phyloP scores from a whole-genome alignment of 2,329 filamentous ascomycete species.

The Berkeleyomyces rouxiae region DNA sequence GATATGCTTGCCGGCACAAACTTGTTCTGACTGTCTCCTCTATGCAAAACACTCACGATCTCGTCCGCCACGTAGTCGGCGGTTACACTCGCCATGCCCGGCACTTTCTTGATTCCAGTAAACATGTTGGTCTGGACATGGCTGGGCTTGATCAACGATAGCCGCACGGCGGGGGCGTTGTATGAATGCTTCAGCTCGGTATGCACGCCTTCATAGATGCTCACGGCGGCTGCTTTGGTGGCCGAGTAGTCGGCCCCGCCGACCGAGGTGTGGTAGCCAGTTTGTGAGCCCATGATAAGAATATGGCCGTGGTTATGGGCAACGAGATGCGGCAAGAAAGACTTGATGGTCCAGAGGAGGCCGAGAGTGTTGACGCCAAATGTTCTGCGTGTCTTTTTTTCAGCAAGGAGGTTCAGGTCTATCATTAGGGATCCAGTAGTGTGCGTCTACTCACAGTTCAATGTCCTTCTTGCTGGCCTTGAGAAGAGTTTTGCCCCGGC shows the following conservation, averaged over 20 bases:
- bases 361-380: conserved; percentile 42
- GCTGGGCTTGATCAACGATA: conserved; percentile 16
- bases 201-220: conserved; percentile 41
- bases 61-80: background rate
- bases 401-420: background rate
- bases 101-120: conserved; percentile 12
- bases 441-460: conserved; percentile 12
- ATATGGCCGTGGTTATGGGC: conserved; percentile 40
- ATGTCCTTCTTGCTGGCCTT: conserved; percentile 30
- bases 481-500: conserved; percentile 34
- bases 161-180: conserved; percentile 35
- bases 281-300: conserved; percentile 38
- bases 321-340: conserved; percentile 40
- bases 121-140: conserved; percentile 33
- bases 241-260: conserved; percentile 43
- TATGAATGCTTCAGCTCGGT: conserved; percentile 35
- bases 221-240: conserved; percentile 39
- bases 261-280: conserved; percentile 35
- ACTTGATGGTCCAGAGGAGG: conserved; percentile 38
- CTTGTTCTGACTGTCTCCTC: conserved; percentile 11
- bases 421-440: too few relatives aligned
- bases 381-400: conserved; percentile 19
- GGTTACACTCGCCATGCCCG: conserved; percentile 9
- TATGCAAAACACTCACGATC: conserved; percentile 5
- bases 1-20: background rate